Base-by-base conservation (phyloP, 192 early-diverging fungal genomes). In the Coemansia sp. region DNA sequence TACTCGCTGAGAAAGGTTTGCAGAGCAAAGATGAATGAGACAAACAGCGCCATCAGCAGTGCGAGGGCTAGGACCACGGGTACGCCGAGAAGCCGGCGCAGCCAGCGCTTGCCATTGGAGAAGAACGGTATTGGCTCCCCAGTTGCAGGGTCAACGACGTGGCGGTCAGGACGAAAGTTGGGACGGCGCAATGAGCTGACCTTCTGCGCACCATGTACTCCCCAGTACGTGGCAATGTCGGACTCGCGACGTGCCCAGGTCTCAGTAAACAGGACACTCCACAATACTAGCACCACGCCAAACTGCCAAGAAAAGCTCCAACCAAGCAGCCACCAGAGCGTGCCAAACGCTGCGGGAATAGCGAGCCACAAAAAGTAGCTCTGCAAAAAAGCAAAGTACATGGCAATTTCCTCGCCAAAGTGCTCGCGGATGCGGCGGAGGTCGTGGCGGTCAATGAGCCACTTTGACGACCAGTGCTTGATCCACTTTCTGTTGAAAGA, bases 351-450 rank as follows among this genome's bases (percentile, higher is more conserved):
- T 1, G 95, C 76, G 12, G 94, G 94, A 4, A 83, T 67, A 29
- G 89, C 77, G 29, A 98, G 84, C 86, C 89, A 93, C 11, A 92
- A 59, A 43, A 93, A 86, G 82, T 97, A 98, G 73, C 88, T 93
- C 80, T 96, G 94, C 3, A 97, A 75, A 78, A 97, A 98, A 13
- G 94, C 95, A 88, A 98, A 98, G 81, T 98, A 97, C 81, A 88
- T 91, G n/a, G 93, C 94, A 41, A 95, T 86, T 76, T 94, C 92
- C 74, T 97, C 95, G 68, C 96, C 96, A 87, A 93, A 93, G 63
- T 94, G 88, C 66, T 91, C 87, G 62, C 92, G 87, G 66, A 98
- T 89, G 38, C 75, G 76, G n/a, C 80, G 67, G n/a, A 98, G 66
- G 73, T 96, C 95, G 4, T 86, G 66, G 6, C 90, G 75, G 66